Conservation (phyloP, 164 flowering plant species). For the Vitis riparia region DNA sequence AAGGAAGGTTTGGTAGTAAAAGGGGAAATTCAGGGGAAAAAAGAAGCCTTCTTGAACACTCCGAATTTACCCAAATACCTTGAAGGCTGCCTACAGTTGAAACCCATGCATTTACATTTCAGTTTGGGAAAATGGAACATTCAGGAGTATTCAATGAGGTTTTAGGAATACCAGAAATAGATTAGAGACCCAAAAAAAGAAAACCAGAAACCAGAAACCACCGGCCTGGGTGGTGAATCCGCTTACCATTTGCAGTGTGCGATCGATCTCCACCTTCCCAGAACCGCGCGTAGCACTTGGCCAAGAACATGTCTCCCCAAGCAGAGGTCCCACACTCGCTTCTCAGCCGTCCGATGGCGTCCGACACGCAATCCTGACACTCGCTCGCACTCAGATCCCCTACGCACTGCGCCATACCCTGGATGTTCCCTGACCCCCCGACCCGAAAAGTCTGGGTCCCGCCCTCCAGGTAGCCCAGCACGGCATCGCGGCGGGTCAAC, state of each 20-base stretch:
- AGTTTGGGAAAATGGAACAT: too few relatives aligned
- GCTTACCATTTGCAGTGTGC: slow-evolving; percentile 38
- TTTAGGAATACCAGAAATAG: not conserved
- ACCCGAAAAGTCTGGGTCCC: slow-evolving; percentile 33
- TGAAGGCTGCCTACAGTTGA: too few relatives aligned
- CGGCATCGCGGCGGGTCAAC: slow-evolving; percentile 36
- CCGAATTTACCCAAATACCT: too few relatives aligned
- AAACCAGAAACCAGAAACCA: slow-evolving; percentile 25
- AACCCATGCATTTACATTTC: too few relatives aligned
- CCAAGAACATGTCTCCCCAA: slow-evolving; percentile 63
- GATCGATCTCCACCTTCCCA: slow-evolving; percentile 35
- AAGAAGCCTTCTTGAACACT: too few relatives aligned
- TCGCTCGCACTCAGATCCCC: slow-evolving; percentile 50
- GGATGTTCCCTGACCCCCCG: slow-evolving; percentile 39
- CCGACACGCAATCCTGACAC: slow-evolving; percentile 63
- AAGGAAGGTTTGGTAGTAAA: too few relatives aligned
- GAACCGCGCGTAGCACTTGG: slow-evolving; percentile 63
- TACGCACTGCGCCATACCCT: slow-evolving; percentile 58
- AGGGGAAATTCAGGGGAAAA: too few relatives aligned
- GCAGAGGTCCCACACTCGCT: slow-evolving; percentile 38
- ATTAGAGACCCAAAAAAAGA: slow-evolving; percentile 1
- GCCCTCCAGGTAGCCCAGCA: slow-evolving; percentile 37
- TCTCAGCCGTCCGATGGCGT: slow-evolving; percentile 49
- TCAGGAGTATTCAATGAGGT: too few relatives aligned
- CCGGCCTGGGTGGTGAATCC: slow-evolving; percentile 19